Conservation (phyloP, 106 monocot species). For the Dendrobium chrysotoxum region DNA sequence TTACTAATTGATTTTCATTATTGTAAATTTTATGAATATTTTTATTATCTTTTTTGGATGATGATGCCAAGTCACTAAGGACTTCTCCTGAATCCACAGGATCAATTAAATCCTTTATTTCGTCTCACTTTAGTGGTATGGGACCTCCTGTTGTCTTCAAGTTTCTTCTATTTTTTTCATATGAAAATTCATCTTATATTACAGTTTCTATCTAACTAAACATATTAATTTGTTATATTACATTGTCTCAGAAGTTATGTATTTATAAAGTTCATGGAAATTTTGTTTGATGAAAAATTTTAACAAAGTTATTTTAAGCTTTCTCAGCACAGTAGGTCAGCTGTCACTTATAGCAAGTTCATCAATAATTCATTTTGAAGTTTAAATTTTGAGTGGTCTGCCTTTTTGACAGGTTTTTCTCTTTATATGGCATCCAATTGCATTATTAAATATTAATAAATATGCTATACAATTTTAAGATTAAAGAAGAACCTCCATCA, state of each 20-base stretch:
- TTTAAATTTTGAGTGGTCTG: slow-evolving; percentile 33
- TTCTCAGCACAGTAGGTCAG: slow-evolving; percentile 43
- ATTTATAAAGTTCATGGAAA: neutral
- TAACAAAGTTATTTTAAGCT: neutral
- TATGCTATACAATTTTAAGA: slow-evolving; percentile 28
- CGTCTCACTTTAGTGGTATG: no score
- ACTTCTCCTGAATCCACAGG: no score
- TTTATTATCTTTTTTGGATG: no score
- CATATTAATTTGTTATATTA: neutral
- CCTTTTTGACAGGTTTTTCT: slow-evolving; percentile 36
- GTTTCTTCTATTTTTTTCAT: neutral
- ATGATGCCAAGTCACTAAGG: no score
- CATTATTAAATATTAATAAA: neutral
- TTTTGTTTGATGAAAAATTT: neutral
- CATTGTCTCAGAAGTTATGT: neutral
- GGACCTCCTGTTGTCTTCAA: neutral
- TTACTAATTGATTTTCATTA: no score
- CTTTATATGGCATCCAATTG: neutral
- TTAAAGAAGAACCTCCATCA: slow-evolving; percentile 81
- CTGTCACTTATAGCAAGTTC: slow-evolving; percentile 42
- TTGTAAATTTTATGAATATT: no score
- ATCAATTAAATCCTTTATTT: no score
- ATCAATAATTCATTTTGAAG: slow-evolving; percentile 27
- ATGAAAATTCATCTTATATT: neutral
- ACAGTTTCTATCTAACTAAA: neutral